phyloP scores from a whole-genome alignment of 352 stramenopile species.

The Phytophthora pinifolia region DNA sequence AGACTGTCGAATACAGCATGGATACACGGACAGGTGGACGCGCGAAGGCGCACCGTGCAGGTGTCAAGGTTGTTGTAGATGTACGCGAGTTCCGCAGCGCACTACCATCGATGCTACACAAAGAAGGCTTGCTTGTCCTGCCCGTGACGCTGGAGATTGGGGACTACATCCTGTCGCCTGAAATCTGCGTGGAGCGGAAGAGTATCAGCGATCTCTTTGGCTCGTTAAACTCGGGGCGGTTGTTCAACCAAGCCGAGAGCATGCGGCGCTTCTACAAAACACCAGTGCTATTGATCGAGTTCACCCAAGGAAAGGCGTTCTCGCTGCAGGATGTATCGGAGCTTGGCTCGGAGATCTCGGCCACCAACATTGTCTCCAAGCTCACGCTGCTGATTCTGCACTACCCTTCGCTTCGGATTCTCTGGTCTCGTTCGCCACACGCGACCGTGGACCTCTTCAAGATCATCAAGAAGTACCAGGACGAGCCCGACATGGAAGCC shows the following conservation, averaged over 20 bases:
- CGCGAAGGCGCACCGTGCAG: slow-evolving; percentile 39
- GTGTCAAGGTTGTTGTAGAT: slow-evolving; percentile 92
- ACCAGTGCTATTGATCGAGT: slow-evolving; percentile 97
- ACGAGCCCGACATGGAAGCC: slow-evolving; percentile 79
- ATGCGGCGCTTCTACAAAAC: slow-evolving; percentile 86
- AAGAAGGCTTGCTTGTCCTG: slow-evolving; percentile 91
- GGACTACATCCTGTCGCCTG: slow-evolving; percentile 97
- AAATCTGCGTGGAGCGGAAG: slow-evolving; percentile 98
- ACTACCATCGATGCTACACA: slow-evolving; percentile 97
- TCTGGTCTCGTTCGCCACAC: slow-evolving; percentile 94
- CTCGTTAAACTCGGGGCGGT: slow-evolving; percentile 93
- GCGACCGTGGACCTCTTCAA: slow-evolving; percentile 89
- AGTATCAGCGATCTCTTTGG: slow-evolving; percentile 95
- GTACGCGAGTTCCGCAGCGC: slow-evolving; percentile 96
- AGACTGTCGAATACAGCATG: slow-evolving; percentile 75
- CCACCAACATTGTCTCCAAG: slow-evolving; percentile 94
- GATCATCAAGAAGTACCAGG: slow-evolving; percentile 79
- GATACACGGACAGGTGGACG: slow-evolving; percentile 72
- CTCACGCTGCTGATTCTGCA: slow-evolving; percentile 93
- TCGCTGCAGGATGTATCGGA: slow-evolving; percentile 90
- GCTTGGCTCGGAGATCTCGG: slow-evolving; percentile 92
- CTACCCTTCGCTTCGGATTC: slow-evolving; percentile 93
- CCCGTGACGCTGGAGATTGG: slow-evolving; percentile 96
- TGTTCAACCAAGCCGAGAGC: slow-evolving; percentile 94
- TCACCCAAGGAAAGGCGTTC: slow-evolving; percentile 85